Evolutionary conservation across 371 early-diverging fungal genomes (phyloP).

Genomic region (Lichtheimia ramosa): DNA sequence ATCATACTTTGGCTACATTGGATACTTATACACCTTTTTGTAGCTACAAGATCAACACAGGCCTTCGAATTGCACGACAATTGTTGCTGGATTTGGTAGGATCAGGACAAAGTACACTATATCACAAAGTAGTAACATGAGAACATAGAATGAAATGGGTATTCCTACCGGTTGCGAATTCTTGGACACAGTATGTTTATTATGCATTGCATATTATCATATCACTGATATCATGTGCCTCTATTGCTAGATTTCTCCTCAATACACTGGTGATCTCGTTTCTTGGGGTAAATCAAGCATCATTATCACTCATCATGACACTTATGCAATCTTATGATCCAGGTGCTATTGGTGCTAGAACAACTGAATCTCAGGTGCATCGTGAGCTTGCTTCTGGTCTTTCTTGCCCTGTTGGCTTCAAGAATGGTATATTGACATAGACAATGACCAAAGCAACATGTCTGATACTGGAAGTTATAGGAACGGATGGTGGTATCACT

Average conservation of each 20-base stretch:
- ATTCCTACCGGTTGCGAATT: slow-evolving; percentile 85
- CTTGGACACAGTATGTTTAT: slow-evolving; percentile 63
- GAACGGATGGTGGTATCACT: slow-evolving; percentile 81
- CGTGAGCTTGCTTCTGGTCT: slow-evolving; percentile 90
- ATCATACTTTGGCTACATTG: neutral
- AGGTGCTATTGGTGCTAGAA: slow-evolving; percentile 89
- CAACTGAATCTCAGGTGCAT: slow-evolving; percentile 91
- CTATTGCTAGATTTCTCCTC: slow-evolving; percentile 62
- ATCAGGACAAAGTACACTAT: neutral
- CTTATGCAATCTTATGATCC: neutral
- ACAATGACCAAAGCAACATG: neutral
- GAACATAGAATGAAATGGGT: slow-evolving; percentile 63
- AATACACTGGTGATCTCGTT: slow-evolving; percentile 80
- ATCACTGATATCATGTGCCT: neutral
- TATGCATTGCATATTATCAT: neutral
- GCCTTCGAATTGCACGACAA: slow-evolving; percentile 77
- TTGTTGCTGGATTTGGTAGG: slow-evolving; percentile 67
- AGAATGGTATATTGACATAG: slow-evolving; percentile 60
- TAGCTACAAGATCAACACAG: slow-evolving; percentile 88
- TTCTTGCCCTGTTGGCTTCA: slow-evolving; percentile 94
- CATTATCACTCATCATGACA: neutral
- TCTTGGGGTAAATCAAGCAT: slow-evolving; percentile 63
- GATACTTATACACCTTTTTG: neutral
- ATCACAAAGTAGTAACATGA: neutral
- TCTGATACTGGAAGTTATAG: slow-evolving; percentile 26